Evolutionary conservation across 345 rosid genomes (phyloP).

Genomic region (Bretschneidera sinensis): DNA sequence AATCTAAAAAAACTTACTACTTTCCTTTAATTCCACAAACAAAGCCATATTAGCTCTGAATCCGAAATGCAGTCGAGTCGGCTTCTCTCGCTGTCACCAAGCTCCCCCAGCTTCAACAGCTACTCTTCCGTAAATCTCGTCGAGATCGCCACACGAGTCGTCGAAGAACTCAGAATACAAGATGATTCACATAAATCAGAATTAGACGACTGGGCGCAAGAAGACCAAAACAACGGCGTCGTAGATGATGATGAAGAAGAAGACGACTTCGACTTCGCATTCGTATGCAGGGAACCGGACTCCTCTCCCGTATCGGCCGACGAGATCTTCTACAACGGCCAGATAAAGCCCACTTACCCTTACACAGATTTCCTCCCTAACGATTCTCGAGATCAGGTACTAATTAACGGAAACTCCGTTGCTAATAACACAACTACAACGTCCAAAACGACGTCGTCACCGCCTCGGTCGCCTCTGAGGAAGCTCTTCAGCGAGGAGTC

Average conservation of each 20-base stretch:
- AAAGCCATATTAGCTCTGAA: too few species aligned
- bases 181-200: slow-evolving; percentile 9
- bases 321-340: slow-evolving; percentile 37
- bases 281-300: slow-evolving; percentile 16
- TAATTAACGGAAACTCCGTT: too few species aligned
- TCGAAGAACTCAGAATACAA: slow-evolving; percentile 23
- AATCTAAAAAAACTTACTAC: too few species aligned
- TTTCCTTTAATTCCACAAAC: too few species aligned
- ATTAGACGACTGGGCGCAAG: slow-evolving; percentile 3
- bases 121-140: slow-evolving; percentile 21
- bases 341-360: too few species aligned
- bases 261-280: slow-evolving; percentile 32
- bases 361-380: too few species aligned
- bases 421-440: too few species aligned
- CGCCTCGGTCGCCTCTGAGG: too few species aligned
- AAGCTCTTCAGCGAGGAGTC: too few species aligned
- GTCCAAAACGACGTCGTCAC: too few species aligned
- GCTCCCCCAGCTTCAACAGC: slow-evolving; percentile 24
- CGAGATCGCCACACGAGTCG: slow-evolving; percentile 23
- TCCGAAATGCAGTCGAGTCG: slow-evolving; percentile 23
- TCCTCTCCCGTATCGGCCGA: slow-evolving; percentile 32
- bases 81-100: slow-evolving; percentile 17
- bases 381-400: too few species aligned
- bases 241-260: slow-evolving; percentile 1
- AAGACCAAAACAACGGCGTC: not conserved